A percentile compares a stretch with the other conserved stretches of the same genome.
These are phyloP conservation scores for Thraustochytrium sp. DNA, from an alignment of 352 stramenopile species.

Conservation along the genomic window DNA sequence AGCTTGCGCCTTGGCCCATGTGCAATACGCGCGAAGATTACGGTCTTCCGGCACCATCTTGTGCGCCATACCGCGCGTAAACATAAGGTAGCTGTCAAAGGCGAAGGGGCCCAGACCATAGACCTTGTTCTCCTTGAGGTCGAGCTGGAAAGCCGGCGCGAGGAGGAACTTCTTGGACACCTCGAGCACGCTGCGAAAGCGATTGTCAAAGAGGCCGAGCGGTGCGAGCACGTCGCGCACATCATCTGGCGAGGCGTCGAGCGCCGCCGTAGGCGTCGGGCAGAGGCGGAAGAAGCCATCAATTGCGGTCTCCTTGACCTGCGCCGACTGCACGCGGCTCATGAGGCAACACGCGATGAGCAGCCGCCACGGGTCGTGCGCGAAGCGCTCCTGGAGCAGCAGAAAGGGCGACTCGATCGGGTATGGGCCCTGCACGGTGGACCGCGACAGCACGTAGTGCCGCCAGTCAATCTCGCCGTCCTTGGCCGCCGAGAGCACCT, in stretches of 20 bases:
- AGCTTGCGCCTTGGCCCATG: conserved; percentile 1
- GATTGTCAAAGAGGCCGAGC: conserved; percentile 46
- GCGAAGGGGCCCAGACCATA: conserved; percentile 43
- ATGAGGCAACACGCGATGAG: conserved; percentile 46
- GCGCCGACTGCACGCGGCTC: conserved; percentile 21
- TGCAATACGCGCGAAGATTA: conserved; percentile 31
- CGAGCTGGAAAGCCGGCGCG: neutral
- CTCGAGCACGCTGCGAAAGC: neutral
- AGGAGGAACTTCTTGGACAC: conserved; percentile 20
- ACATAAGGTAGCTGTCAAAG: conserved; percentile 38
- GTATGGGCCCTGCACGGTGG: conserved; percentile 15
- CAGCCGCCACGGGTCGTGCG: conserved; percentile 44
- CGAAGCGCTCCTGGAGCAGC: conserved; percentile 48
- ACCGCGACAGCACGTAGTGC: conserved; percentile 32
- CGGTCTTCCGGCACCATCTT: conserved; percentile 26
- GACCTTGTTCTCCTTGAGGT: conserved; percentile 38
- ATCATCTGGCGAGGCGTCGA: neutral
- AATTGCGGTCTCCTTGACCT: conserved; percentile 47
- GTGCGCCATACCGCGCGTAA: neutral
- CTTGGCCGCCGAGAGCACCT: neutral
- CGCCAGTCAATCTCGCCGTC: conserved; percentile 39
- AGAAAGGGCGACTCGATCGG: conserved; percentile 6
- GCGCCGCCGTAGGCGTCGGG: conserved; percentile 39
- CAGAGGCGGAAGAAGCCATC: conserved; percentile 44
- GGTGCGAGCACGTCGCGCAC: conserved; percentile 16